Evolutionary conservation across 2,329 filamentous ascomycete genomes (phyloP).

Genomic region (Fusarium vanettenii): DNA sequence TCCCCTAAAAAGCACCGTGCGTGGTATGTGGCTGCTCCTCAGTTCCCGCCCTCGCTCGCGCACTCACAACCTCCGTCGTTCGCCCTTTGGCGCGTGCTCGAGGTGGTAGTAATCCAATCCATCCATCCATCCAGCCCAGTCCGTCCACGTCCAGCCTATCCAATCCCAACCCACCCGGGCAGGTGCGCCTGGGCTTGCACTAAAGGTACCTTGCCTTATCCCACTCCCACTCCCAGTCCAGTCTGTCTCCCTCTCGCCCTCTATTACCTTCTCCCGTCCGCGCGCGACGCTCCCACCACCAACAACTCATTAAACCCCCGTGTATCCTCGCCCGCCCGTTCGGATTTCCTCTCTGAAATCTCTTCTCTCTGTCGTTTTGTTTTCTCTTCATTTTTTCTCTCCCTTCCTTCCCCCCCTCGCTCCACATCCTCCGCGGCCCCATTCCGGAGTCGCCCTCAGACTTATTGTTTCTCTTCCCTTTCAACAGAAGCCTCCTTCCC

Average conservation of each 20-base stretch:
- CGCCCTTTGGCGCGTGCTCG: constrained; percentile 38
- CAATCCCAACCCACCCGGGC: constrained; percentile 36
- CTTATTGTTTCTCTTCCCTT: constrained; percentile 41
- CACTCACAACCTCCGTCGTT: constrained; percentile 28
- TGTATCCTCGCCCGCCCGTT: constrained; percentile 42
- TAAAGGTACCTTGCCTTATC: constrained; percentile 38
- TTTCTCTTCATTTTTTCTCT: constrained; percentile 44
- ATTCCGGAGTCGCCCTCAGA: constrained; percentile 44
- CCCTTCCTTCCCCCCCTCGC: constrained; percentile 41
- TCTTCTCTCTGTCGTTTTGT: constrained; percentile 47
- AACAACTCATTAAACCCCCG: constrained; percentile 50
- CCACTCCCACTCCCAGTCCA: constrained; percentile 8
- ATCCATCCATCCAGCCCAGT: background rate
- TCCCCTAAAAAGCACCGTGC: constrained; percentile 42
- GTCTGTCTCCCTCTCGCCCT: constrained; percentile 32
- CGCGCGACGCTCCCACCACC: constrained; percentile 42
- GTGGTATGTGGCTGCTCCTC: constrained; percentile 44
- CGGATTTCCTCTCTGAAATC: constrained; percentile 45
- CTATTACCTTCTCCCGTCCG: constrained; percentile 29
- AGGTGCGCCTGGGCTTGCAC: constrained; percentile 27
- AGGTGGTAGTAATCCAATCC: constrained; percentile 13
- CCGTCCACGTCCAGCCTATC: background rate
- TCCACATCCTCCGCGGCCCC: constrained; percentile 49
- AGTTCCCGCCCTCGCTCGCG: constrained; percentile 15
- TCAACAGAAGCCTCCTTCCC: constrained; percentile 38